A percentile compares a stretch with the other conserved stretches of the same genome.
Evolutionary conservation across 805 yeast genomes (phyloP).

Genomic region (Ogataea nakhonphanomensis): DNA sequence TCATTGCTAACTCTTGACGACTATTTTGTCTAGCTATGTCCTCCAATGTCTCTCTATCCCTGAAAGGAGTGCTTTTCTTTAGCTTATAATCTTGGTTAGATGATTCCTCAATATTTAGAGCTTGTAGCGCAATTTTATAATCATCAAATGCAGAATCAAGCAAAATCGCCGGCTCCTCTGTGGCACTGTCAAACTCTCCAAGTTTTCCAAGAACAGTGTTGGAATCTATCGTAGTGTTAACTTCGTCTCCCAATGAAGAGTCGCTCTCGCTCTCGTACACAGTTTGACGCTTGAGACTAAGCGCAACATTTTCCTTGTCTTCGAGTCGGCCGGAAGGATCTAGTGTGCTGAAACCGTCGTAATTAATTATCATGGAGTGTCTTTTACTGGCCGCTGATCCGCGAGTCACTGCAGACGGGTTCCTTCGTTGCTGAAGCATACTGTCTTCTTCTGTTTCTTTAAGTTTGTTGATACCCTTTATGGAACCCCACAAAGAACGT

Average conservation of each 20-base stretch:
- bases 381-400: conserved; percentile 6
- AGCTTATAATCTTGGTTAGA: conserved; percentile 4
- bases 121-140: conserved; percentile 20
- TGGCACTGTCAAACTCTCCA: conserved; percentile 14
- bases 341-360: conserved; percentile 8
- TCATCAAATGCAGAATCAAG: conserved; percentile 26
- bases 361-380: conserved; percentile 17
- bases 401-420: conserved; percentile 1
- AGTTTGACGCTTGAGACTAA: conserved; percentile 1
- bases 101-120: conserved; percentile 11
- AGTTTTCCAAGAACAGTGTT: conserved; percentile 14
- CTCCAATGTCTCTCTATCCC: conserved; percentile 11
- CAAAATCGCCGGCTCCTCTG: conserved; percentile 19
- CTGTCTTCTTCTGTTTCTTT: conserved; percentile 3
- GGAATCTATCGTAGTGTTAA: conserved; percentile 20
- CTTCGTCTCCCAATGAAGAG: conserved; percentile 7
- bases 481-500: conserved; percentile 23
- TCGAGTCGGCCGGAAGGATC: background rate
- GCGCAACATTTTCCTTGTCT: conserved; percentile 7
- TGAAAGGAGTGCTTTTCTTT: conserved; percentile 15
- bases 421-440: background rate
- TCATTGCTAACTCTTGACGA: background rate
- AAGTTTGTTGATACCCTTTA: conserved; percentile 13
- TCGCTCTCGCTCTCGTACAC: conserved; percentile 4
- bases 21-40: conserved; percentile 9